Conservation (phyloP, 306 rosid species). For the Astragalus glycyphyllos region DNA sequence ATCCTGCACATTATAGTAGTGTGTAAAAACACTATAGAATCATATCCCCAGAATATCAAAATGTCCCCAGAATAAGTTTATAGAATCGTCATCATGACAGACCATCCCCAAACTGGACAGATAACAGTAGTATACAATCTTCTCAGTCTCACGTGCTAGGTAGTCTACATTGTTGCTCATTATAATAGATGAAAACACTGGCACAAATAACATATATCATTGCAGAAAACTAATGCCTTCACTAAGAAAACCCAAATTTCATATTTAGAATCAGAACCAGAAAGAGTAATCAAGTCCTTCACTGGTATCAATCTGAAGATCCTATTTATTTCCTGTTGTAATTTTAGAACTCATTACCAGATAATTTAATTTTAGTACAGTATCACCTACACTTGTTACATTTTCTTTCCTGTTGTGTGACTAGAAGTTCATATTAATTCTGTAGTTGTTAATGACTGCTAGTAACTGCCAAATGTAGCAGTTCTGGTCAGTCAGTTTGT, state of each 20-base stretch:
- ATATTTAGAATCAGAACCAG: not conserved
- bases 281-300: conserved; percentile 2
- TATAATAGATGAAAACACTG: conserved; percentile 4
- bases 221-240: not conserved
- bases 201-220: conserved; percentile 20
- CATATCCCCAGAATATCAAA: not conserved
- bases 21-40: not conserved
- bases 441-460: too few species aligned
- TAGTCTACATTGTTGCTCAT: not conserved
- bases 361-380: conserved; percentile 4
- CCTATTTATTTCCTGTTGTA: not conserved
- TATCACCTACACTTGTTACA: not conserved
- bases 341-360: conserved; percentile 6
- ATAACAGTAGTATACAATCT: conserved; percentile 4
- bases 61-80: not conserved
- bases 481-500: too few species aligned
- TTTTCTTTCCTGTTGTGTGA: too few species aligned
- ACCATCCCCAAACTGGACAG: conserved; percentile 18
- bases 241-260: not conserved
- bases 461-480: too few species aligned
- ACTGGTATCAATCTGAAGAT: not conserved
- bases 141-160: conserved; percentile 4
- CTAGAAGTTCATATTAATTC: too few species aligned
- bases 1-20: conserved; percentile 61
- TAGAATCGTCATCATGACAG: conserved; percentile 19